A percentile compares a stretch with the other conserved stretches of the same genome.
Evolutionary conservation across 768 basidiomycete genomes (phyloP).

Genomic region (Podaxis sp.): DNA sequence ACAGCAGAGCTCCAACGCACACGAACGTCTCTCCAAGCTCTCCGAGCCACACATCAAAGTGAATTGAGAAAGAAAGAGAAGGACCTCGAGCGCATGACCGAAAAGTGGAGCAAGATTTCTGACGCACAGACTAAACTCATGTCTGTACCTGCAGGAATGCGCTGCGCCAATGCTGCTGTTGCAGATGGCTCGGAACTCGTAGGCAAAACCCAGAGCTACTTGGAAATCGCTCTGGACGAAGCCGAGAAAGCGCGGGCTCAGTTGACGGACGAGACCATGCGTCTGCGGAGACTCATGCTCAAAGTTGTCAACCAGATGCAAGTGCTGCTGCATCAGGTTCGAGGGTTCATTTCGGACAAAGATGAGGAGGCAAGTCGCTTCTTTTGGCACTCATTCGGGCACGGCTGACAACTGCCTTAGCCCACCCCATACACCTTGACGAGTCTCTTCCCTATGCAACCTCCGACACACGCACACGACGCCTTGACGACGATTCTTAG

Average conservation of each 20-base stretch:
- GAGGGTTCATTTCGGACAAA: conserved; percentile 35
- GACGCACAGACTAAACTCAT: conserved; percentile 67
- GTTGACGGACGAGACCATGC: conserved; percentile 64
- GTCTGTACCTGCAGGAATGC: conserved; percentile 48
- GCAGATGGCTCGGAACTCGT: conserved; percentile 43
- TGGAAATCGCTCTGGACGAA: conserved; percentile 71
- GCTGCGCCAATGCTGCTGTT: conserved; percentile 51
- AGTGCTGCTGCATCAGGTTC: conserved; percentile 48
- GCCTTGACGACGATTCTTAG: conserved; percentile 45
- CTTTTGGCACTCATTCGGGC: conserved; percentile 6
- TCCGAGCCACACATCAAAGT: conserved; percentile 64
- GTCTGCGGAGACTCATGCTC: conserved; percentile 60
- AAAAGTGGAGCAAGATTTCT: conserved; percentile 71
- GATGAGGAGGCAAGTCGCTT: conserved; percentile 46
- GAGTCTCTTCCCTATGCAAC: conserved; percentile 55
- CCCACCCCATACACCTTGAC: conserved; percentile 43
- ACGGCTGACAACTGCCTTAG: conserved; percentile 29
- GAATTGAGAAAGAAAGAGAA: conserved; percentile 84
- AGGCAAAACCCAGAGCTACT: conserved; percentile 51
- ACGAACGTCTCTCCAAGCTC: conserved; percentile 63
- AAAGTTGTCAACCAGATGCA: conserved; percentile 67
- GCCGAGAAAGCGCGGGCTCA: conserved; percentile 65
- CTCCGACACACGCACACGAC: conserved; percentile 47
- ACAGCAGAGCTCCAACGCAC: conserved; percentile 69
- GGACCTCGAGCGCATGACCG: conserved; percentile 71